Percentiles rank a stretch among this genome's conserved stretches.
Conservation (phyloP, 2,329 filamentous ascomycete genomes). For the Hymenoscyphus infarciens region DNA sequence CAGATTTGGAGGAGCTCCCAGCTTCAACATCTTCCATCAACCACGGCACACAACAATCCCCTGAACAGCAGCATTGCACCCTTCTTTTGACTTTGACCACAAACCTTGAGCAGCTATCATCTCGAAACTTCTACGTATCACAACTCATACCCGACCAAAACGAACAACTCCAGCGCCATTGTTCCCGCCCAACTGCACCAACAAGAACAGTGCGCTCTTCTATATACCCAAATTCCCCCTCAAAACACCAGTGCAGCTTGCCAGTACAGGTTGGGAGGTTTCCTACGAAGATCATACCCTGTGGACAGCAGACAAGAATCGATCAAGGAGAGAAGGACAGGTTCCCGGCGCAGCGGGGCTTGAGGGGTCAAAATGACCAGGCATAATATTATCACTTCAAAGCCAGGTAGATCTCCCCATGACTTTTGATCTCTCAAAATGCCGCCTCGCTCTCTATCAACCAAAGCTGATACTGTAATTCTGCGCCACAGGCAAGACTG, state of each 20-base stretch:
- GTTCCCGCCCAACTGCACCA: not conserved
- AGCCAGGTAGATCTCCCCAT: slow-evolving; percentile 6
- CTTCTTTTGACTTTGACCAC: not conserved
- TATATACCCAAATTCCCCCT: not conserved
- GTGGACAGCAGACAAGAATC: not conserved
- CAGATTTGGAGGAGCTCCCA: not conserved
- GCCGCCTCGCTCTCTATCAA: not conserved
- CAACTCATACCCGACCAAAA: not conserved
- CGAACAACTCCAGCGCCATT: not conserved
- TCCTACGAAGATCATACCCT: not conserved
- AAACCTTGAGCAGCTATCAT: not conserved
- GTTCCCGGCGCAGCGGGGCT: not conserved
- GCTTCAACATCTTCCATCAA: not conserved
- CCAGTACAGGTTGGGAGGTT: not conserved
- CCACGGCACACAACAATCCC: not conserved
- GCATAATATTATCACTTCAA: slow-evolving; percentile 2
- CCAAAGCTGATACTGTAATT: slow-evolving; percentile 17
- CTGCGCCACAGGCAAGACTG: slow-evolving; percentile 44
- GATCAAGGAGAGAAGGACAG: not conserved
- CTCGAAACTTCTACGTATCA: not conserved
- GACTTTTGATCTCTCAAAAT: not conserved
- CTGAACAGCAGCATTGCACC: not conserved
- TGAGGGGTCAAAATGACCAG: slow-evolving; percentile 4
- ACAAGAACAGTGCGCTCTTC: not conserved
- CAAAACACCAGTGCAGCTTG: not conserved